Conservation (phyloP, 1,139 yeast species). For the Debaryomycetaceae sp. region DNA sequence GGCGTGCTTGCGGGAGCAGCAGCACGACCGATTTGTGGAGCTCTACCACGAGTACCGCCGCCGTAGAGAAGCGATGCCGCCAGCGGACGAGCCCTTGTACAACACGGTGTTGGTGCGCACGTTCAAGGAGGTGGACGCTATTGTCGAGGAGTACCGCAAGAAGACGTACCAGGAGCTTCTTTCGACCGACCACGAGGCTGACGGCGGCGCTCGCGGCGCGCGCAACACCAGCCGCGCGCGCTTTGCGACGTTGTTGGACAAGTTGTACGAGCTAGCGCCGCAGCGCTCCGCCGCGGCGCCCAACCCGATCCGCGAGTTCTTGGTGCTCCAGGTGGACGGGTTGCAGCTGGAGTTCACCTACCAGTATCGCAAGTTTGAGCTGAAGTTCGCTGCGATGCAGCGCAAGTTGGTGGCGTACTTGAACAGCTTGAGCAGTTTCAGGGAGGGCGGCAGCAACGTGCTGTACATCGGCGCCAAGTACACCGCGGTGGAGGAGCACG, state of each 20-base stretch:
- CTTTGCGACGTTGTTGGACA: constrained; percentile 38
- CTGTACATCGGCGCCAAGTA: constrained; percentile 39
- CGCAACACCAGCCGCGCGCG: constrained; percentile 19
- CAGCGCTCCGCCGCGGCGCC: constrained; percentile 8
- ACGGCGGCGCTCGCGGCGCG: constrained; percentile 9
- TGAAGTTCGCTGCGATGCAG: constrained; percentile 37
- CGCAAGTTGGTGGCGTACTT: constrained; percentile 34
- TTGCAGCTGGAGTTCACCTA: constrained; percentile 33
- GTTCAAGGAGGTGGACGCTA: constrained; percentile 63
- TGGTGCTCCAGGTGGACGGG: constrained; percentile 30
- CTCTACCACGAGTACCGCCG: constrained; percentile 57
- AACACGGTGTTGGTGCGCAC: constrained; percentile 40
- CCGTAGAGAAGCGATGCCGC: constrained; percentile 8
- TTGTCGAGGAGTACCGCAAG: constrained; percentile 61
- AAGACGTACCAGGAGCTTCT: constrained; percentile 58
- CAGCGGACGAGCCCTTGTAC: constrained; percentile 1
- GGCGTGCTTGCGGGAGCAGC: constrained; percentile 49
- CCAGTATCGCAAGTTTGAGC: constrained; percentile 33
- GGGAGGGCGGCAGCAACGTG: constrained; percentile 37
- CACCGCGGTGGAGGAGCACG: constrained; percentile 26
- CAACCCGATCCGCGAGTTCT: constrained; percentile 37
- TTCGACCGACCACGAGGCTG: constrained; percentile 35
- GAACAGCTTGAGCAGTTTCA: constrained; percentile 26
- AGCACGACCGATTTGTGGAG: constrained; percentile 67
- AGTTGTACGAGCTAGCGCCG: constrained; percentile 30